Percentiles rank a stretch among this genome's conserved stretches.
Conservation (phyloP, 2,329 filamentous ascomycete species). For the Escovopsis weberi region DNA sequence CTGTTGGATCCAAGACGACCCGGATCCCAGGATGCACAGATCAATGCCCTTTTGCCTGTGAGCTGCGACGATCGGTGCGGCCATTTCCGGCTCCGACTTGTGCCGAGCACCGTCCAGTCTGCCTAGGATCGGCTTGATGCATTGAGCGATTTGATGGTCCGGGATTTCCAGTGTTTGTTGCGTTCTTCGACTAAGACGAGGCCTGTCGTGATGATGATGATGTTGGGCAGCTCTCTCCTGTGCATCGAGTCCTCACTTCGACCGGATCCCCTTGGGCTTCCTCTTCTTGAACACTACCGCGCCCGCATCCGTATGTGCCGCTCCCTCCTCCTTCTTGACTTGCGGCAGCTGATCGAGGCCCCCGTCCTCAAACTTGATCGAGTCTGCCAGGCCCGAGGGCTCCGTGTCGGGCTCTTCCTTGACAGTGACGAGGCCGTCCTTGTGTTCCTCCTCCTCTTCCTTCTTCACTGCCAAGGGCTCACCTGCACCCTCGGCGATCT, state of each 20-base stretch:
- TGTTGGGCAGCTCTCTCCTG: too few relatives aligned
- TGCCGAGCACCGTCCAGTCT: too few relatives aligned
- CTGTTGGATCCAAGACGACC: too few relatives aligned
- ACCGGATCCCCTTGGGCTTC: conserved; percentile 51
- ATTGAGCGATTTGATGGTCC: too few relatives aligned
- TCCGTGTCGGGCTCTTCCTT: conserved; percentile 24
- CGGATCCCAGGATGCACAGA: too few relatives aligned
- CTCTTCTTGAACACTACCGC: conserved; percentile 67
- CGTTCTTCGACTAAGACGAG: too few relatives aligned
- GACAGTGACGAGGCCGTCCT: conserved; percentile 16
- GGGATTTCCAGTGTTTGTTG: too few relatives aligned
- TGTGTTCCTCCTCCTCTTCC: conserved; percentile 14
- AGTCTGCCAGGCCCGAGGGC: conserved; percentile 5
- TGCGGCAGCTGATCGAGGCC: conserved; percentile 1
- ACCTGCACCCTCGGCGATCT: conserved; percentile 8
- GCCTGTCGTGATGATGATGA: too few relatives aligned
- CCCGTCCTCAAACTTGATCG: conserved; percentile 2
- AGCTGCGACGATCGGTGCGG: too few relatives aligned
- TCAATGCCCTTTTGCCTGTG: too few relatives aligned
- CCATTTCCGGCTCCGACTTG: too few relatives aligned
- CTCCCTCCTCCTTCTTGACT: conserved; percentile 28
- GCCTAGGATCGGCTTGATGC: too few relatives aligned
- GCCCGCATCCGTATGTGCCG: conserved; percentile 3
- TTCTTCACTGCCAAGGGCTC: conserved; percentile 11
- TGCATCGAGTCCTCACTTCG: conserved; percentile 28